These are phyloP conservation scores for Fusarium drepaniforme DNA, from an alignment of 2,329 filamentous ascomycete species.

Conservation along the genomic window DNA sequence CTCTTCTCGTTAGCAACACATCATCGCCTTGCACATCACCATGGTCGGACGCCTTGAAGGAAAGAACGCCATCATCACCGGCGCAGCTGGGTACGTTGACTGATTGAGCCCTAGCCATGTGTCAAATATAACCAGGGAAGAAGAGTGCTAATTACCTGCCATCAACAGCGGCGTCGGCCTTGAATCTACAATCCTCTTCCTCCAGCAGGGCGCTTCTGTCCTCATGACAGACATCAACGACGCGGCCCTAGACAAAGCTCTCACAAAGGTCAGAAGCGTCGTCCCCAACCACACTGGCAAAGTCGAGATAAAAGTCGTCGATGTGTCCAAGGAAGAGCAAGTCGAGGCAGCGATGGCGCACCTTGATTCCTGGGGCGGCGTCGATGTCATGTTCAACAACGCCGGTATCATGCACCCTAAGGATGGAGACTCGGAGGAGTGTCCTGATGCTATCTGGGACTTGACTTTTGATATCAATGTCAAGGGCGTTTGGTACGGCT, in stretches of 20 bases:
- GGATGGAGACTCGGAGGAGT: conserved; percentile 82
- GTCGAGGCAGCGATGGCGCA: conserved; percentile 78
- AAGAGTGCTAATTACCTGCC: not conserved
- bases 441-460: conserved; percentile 91
- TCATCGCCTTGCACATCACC: not conserved
- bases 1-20: not conserved
- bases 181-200: not conserved
- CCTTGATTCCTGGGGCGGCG: conserved; percentile 86
- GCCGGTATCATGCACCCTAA: conserved; percentile 93
- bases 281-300: conserved; percentile 60
- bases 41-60: conserved; percentile 62
- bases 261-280: conserved; percentile 75
- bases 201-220: not conserved
- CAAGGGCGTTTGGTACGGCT: conserved; percentile 94
- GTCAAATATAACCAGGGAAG: too few relatives aligned
- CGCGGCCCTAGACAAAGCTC: not conserved
- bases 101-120: too few relatives aligned
- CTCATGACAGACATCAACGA: not conserved
- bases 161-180: not conserved
- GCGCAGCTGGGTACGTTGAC: conserved; percentile 77
- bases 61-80: conserved; percentile 79
- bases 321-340: conserved; percentile 86
- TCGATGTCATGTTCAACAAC: conserved; percentile 96
- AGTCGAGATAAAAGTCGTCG: conserved; percentile 56
- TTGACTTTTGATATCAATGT: conserved; percentile 93